Evolutionary conservation across 768 basidiomycete genomes (phyloP), one percentile per base, ranked within the genome.

Genomic region (Cyclocybe cylindracea): DNA sequence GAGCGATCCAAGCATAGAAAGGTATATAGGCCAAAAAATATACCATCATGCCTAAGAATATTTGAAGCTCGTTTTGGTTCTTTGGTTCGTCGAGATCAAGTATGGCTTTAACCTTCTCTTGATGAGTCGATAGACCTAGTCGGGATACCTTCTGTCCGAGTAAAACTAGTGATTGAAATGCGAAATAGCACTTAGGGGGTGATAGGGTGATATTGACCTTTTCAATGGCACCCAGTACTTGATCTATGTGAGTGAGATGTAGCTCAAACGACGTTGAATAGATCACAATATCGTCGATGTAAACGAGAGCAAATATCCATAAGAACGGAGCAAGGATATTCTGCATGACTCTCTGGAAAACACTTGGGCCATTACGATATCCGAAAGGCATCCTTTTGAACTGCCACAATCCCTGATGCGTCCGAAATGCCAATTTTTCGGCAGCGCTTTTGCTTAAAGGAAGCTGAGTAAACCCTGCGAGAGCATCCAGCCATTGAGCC

Each of bases 321-420:
- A 77, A 54, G 45, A 57, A 75, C 0, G 68, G 70, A 0, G 70
- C 58, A 1, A 75, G 56, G 0, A 74, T 53, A 8, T 47, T 47
- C 35, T 76, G 71, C 75, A 78, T 77, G 2, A 74, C 56, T 16
- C 71, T 41, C 45, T 78, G 77, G 49, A 77, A 77, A 0, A 74
- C 61, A 2, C 67, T 59, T 0, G 75, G 76, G 1, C 72, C 69
- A 49, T 72, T 72, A 0, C 64, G 47, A 2, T 64, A 61, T 1
- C 71, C 69, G 44, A 78, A 78, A 0, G 74, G 75, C 72, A 78
- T 75, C 32, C 71, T 41, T 19, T 49, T 51, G 55, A 78, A 78
- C 50, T 78, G 75, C 32, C 51, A 72, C 0, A 77, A 54, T 7
- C 76, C 77, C 35, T 55, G 44, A 51, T 76, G 77, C 0, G 67